These are phyloP conservation scores for Stagonosporopsis chrysanthemi DNA, from an alignment of 2,329 filamentous ascomycete genomes.

Conservation along the genomic window DNA sequence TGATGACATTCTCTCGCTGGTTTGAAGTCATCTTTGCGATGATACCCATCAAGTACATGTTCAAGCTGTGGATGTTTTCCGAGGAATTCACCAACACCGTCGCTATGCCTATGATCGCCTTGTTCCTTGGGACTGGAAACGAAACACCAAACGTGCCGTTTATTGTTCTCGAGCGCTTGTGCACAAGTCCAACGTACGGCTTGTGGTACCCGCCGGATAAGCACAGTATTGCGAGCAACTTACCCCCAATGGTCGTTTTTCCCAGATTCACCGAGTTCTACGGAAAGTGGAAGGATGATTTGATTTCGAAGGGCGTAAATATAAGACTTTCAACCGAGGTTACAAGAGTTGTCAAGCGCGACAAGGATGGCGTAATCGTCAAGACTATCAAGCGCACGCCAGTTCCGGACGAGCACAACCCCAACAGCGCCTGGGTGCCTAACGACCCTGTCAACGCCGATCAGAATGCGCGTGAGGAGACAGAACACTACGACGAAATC, in stretches of 20 bases:
- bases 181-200: slow-evolving; percentile 63
- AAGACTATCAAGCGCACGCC: slow-evolving; percentile 55
- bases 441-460: slow-evolving; percentile 50
- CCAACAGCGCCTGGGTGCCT: slow-evolving; percentile 54
- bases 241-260: slow-evolving; percentile 68
- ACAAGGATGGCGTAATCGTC: slow-evolving; percentile 61
- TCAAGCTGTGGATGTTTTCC: slow-evolving; percentile 73
- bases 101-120: slow-evolving; percentile 73
- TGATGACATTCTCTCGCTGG: slow-evolving; percentile 65
- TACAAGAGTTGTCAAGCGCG: slow-evolving; percentile 59
- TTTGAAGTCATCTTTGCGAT: slow-evolving; percentile 68
- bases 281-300: slow-evolving; percentile 63
- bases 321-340: slow-evolving; percentile 66
- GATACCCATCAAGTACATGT: slow-evolving; percentile 68
- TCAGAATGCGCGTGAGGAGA: slow-evolving; percentile 51
- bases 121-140: slow-evolving; percentile 79
- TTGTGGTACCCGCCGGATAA: slow-evolving; percentile 65
- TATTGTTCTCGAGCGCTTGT: slow-evolving; percentile 66
- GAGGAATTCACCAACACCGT: slow-evolving; percentile 75
- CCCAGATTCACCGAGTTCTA: slow-evolving; percentile 69
- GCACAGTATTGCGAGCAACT: slow-evolving; percentile 57
- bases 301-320: slow-evolving; percentile 61
- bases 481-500: slow-evolving; percentile 68
- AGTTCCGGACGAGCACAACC: slow-evolving; percentile 53
- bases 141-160: slow-evolving; percentile 75